Evolutionary conservation across 129 eudicot species (phyloP), one percentile per base, ranked within the genome.

Genomic region (Chrysanthemum makinoi): DNA sequence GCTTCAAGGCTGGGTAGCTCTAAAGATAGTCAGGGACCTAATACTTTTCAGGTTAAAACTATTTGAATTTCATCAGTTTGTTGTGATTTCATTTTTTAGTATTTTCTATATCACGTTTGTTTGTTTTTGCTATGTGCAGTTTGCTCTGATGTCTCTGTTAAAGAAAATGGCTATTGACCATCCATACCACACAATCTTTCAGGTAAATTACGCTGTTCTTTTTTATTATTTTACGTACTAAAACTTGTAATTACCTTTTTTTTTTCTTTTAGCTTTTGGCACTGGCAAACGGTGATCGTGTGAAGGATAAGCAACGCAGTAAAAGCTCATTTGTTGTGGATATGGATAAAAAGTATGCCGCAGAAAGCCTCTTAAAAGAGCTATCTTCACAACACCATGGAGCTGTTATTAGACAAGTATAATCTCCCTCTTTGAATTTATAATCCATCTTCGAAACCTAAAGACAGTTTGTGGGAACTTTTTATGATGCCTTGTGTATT

Each of bases 261-360:
- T 10, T 73, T 18, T 80, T 26, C 13, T 66, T 64, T 19, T 80
- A 94, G 98, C 96, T 94, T 78, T 80, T 94, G 62, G 98, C 98
- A 47, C 80, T 94, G 66, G 88, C 98, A 60, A 87, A 94, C 79
- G 98, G 98, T 76, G 98, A 94, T 51, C 88, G 98, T n/a, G 88
- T 94, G 70, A 94, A 94, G 86, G 98, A 94, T 81, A 94, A 87
- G 71, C 98, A 89, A 78, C 95, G 98, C 24, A 94, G 96, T 81
- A 82, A 87, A 78, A 94, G 84, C 83, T 94, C 98, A 18, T 94
- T 89, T 86, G 92, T 94, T 71, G 97, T 94, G 70, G 98, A 94
- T 75, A 78, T 87, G 87, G 98, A 94, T 81, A 94, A 94, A 81
- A 94, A 94, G 81, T 80, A 82, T 79, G 98, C 98, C 67, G 95